Evolutionary conservation across 2,329 filamentous ascomycete genomes (phyloP), one percentile per base, ranked within the genome.

Genomic region (Ceratocystis papillata): DNA sequence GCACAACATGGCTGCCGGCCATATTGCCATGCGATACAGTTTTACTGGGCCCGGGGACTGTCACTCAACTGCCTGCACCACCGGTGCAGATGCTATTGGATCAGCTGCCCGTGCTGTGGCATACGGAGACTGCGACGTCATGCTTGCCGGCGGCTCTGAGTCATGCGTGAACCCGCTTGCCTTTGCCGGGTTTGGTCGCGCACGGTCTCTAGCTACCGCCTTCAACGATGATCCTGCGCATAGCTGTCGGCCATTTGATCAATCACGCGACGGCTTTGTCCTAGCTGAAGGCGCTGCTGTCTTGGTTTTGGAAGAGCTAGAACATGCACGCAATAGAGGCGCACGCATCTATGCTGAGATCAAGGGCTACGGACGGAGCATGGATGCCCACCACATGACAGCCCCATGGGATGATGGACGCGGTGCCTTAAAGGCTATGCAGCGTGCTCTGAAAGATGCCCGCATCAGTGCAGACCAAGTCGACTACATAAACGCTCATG

Each of bases 401-500:
- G 90, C 93, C 0, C 94, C 94, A 0, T 84, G 86, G 20, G 85
- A 87, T 71, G 87, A 95, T 72, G 94, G 94, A 0, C 81, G 83
- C 62, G 94, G 94, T 0, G 92, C 94, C 0, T 83, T 85, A 37
- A 78, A 89, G 60, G 88, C 93, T 2, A 99, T 99, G 94, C 87
- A 83, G 73, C 84, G 84, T 70, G 92, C 93, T 0, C 76, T 99
- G 67, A 85, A 81, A 71, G 83, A 89, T 72, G 90, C 91, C 0
- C 76, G 80, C 0, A 72, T 96, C 46, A 79, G 79, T 63, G 92
- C 94, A 0, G 76, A 76, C 0, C 77, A 85, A 50, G 85, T 99
- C 3, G 89, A 92, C 74, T 99, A 99, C 74, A 83, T 99, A 73
- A 99, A 97, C 72, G 94, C 94, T 1, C 94, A 99, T 73, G 94